phyloP scores from a whole-genome alignment of 2,329 filamentous ascomycete species.

The Aspergillus sp. region DNA sequence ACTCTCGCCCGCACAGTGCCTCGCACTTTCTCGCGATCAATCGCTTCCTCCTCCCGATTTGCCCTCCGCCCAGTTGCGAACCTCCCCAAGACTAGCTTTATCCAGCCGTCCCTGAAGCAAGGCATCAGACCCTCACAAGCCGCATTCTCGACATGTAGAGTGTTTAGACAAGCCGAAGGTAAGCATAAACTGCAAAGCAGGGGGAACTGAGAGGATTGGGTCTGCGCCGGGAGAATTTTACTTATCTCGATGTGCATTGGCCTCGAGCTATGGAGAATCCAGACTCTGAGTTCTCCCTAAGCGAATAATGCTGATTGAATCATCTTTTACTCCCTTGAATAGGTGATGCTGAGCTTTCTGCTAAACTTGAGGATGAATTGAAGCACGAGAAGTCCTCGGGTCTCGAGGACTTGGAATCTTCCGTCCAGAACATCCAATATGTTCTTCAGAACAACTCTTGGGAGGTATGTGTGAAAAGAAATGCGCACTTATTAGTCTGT shows the following conservation, averaged over 20 bases:
- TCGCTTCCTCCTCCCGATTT: conserved; percentile 50
- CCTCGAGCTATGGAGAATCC: neutral
- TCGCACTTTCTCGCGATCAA: conserved; percentile 58
- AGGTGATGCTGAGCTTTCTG: conserved; percentile 76
- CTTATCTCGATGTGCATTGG: neutral
- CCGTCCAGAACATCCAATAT: conserved; percentile 86
- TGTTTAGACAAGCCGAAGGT: conserved; percentile 49
- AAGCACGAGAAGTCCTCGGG: conserved; percentile 80
- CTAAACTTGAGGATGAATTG: conserved; percentile 83
- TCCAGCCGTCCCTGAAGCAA: conserved; percentile 52
- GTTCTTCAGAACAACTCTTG: conserved; percentile 85
- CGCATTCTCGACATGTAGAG: conserved; percentile 48
- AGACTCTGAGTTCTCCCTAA: neutral
- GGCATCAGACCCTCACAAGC: conserved; percentile 41
- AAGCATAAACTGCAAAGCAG: conserved; percentile 16
- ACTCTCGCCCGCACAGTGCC: conserved; percentile 66
- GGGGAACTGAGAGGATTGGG: neutral
- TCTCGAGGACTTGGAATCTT: conserved; percentile 69
- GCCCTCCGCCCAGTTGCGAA: conserved; percentile 50
- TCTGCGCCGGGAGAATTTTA: neutral
- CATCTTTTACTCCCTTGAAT: neutral
- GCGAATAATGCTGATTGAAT: neutral
- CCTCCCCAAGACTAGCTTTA: conserved; percentile 51
- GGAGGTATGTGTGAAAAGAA: conserved; percentile 54
- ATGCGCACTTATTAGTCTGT: neutral